A percentile compares a stretch with the other conserved stretches of the same genome.
These are phyloP conservation scores for Reutealis trisperma DNA, from an alignment of 345 rosid species.

Conservation along the genomic window DNA sequence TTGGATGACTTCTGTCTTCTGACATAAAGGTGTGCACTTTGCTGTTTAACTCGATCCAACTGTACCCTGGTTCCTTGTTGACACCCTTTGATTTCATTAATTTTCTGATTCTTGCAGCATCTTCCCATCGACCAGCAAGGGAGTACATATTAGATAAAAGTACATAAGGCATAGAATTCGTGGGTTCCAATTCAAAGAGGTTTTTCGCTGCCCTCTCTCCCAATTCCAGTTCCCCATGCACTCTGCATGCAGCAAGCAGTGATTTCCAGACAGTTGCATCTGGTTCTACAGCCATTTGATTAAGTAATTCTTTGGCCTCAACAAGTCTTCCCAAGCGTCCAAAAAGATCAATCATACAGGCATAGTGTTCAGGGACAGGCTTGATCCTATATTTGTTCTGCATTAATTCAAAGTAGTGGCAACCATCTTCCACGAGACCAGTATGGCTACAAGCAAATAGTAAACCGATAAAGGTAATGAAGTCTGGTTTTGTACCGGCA, in stretches of 20 bases:
- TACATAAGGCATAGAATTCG: slow-evolving; percentile 70
- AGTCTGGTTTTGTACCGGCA: slow-evolving; percentile 66
- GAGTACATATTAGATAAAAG: slow-evolving; percentile 74
- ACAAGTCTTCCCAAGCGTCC: slow-evolving; percentile 77
- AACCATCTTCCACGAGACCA: slow-evolving; percentile 62
- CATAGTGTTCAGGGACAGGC: slow-evolving; percentile 85
- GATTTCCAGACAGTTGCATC: slow-evolving; percentile 92
- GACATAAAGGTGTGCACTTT: slow-evolving; percentile 66
- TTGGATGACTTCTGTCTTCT: slow-evolving; percentile 72
- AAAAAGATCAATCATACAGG: slow-evolving; percentile 89
- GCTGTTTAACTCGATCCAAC: slow-evolving; percentile 75
- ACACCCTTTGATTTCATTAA: slow-evolving; percentile 73
- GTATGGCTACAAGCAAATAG: slow-evolving; percentile 93
- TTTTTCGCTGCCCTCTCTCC: slow-evolving; percentile 81
- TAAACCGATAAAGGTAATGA: slow-evolving; percentile 76
- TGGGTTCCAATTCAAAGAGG: slow-evolving; percentile 71
- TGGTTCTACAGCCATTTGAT: slow-evolving; percentile 68
- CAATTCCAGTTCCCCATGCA: slow-evolving; percentile 60
- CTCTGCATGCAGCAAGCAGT: slow-evolving; percentile 69
- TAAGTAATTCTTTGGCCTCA: slow-evolving; percentile 59
- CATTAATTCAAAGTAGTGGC: slow-evolving; percentile 66
- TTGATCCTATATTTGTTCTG: slow-evolving; percentile 52
- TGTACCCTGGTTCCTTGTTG: slow-evolving; percentile 79
- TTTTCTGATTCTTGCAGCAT: slow-evolving; percentile 67
- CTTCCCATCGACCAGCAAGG: slow-evolving; percentile 66